Percentiles rank a stretch among this genome's conserved stretches.
These are phyloP conservation scores for Punica granatum DNA, from an alignment of 345 rosid species.

Conservation along the genomic window DNA sequence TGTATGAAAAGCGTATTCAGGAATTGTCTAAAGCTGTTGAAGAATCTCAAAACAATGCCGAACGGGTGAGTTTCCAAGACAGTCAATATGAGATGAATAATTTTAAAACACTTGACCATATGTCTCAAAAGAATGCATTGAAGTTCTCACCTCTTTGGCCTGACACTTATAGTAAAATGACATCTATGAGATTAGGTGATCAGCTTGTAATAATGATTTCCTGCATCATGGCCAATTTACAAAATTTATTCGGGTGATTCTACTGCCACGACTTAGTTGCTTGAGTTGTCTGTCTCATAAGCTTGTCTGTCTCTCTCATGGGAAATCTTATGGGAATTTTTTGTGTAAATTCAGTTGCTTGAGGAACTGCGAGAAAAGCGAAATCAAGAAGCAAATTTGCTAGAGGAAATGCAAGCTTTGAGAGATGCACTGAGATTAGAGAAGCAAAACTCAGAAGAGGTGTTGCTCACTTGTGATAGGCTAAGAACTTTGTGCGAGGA, in stretches of 20 bases:
- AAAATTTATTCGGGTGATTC: not conserved
- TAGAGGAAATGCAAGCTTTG: conserved; percentile 58
- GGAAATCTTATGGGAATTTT: not conserved
- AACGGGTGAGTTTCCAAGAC: conserved; percentile 34
- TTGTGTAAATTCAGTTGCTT: conserved; percentile 38
- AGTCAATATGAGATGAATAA: not conserved
- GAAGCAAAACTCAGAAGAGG: conserved; percentile 48
- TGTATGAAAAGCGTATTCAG: conserved; percentile 63
- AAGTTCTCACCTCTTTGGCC: too few species aligned
- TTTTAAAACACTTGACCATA: not conserved
- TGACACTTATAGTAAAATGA: too few species aligned
- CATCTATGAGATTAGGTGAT: too few species aligned
- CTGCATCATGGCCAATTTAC: not conserved
- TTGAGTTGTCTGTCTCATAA: not conserved
- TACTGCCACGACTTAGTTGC: not conserved
- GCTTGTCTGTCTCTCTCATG: not conserved
- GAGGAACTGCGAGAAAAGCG: conserved; percentile 68
- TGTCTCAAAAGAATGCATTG: too few species aligned
- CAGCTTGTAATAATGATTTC: not conserved
- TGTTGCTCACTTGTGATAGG: conserved; percentile 44
- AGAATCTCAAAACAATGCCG: conserved; percentile 61
- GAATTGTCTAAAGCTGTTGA: conserved; percentile 74
- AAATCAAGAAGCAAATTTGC: conserved; percentile 48
- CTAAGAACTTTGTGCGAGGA: conserved; percentile 53
- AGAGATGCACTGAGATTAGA: conserved; percentile 54